Evolutionary conservation across 805 yeast genomes (phyloP), one percentile per base, ranked within the genome.

Genomic region (Ogataea wickerhamii): DNA sequence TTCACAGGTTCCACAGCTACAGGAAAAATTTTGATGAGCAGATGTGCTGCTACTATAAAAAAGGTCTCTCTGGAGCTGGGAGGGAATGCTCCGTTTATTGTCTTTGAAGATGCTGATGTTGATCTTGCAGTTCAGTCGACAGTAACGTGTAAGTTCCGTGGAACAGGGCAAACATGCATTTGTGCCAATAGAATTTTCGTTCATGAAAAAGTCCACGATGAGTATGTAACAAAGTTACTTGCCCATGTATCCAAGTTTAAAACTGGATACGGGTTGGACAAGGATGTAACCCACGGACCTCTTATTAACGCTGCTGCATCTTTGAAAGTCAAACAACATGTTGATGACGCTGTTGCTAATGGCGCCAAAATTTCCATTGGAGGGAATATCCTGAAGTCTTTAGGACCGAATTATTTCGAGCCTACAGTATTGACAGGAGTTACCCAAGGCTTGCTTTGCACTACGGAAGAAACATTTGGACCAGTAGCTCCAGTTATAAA

Each of bases 1-100:
- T 83, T 84, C 62, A 83, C 91, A 3, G 91, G 91, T 4, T 79
- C 87, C 18, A 83, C 91, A 2, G 66, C 66, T 4, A 80, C 83
- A 3, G 91, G 91, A 18, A 79, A 76, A 56, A 49, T 78, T 14
- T 66, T 83, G 40, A 73, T 78, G 77, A 56, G 61, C 28, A 86
- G 80, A 56, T 67, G 80, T 6, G 52, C 76, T 3, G 63, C 72
- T 17, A 71, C 85, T 0, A 64, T 83, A 48, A 83, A 83, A 65
- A 83, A 82, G 56, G 63, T 80, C 36, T 74, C 85, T 2, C 64
- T 83, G 56, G 91, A 83, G 60, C 68, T 82, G 28, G 89, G 91
- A 21, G 93, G 91, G 16, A 83, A 84, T 58, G 86, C 89, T 6
- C 89, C 93, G 2, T 74, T 82, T 47, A 72, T 83, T 40, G 79